Base-by-base conservation (phyloP, 2,329 filamentous ascomycete species). In the Zalaria sp. region DNA sequence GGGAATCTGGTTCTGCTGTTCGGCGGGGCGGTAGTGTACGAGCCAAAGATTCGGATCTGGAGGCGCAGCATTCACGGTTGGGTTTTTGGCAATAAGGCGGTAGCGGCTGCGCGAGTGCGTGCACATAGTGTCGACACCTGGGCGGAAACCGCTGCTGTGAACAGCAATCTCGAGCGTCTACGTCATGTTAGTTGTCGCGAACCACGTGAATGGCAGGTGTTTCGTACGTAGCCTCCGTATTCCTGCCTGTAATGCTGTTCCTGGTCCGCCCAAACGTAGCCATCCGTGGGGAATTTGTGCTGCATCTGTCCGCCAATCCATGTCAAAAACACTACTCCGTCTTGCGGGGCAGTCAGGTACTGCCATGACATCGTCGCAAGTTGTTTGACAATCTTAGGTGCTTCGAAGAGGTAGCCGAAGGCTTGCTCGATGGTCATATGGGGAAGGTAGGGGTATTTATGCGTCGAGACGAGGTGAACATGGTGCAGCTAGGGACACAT, bases 351-450 rank as follows among this genome's bases (percentile, higher is more conserved):
- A 53, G 91, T 79, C 43, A 96, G 75, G 60, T 89, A 94, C 37
- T 83, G 88, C 89, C 89, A 98, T 63, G 81, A 84, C 72, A 98
- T 88, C 3, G 89, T 77, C 38, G 87, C 81, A 49, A 79, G 71
- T 56, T 93, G 82, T 60, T 85, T 83, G 51, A 88, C 82, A 47
- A 94, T 82, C 56, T 84, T 81, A 5, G 88, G 85, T 34, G 87
- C 88, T 54, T 79, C 77, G 56, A 88, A 71, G 46, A 96, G 75
- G 72, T 85, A 89, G 55, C 84, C 80, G 46, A 86, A 81, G 26
- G 89, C 83, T 49, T 88, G 82, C 44, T 82, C 75, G 27, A 83
- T 69, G 51, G 81, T 77, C 50, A 93, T 70, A 40, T 76, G 73
- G 39, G 77, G 77, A 55, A 83, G 76, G 46, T 75, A 65, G 2